Evolutionary conservation across 768 basidiomycete genomes (phyloP), one percentile per base, ranked within the genome.

Genomic region (Serendipita indica): DNA sequence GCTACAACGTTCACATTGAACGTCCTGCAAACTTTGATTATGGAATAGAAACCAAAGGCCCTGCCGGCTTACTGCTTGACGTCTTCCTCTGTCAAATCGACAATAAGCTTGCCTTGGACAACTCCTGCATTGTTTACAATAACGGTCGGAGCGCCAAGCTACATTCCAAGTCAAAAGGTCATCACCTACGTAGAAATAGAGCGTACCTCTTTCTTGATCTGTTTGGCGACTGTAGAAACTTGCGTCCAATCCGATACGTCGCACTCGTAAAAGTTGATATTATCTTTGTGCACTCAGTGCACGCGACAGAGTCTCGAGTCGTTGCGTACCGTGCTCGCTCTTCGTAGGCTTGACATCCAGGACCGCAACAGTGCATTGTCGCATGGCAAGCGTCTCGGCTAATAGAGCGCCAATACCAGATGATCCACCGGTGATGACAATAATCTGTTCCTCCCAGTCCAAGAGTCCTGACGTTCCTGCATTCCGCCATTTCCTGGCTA

Each of bases 51-150:
- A 3, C 30, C 27, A 34, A 63, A 56, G 56, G 13, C 7, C 18
- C 16, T 16, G 20, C 45, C 32, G 61, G 65, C 75, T 62, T 61
- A 96, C 94, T 91, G 83, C 63, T 79, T 72, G 43, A 98, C 70
- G 65, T 99, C 94, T 57, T 80, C 76, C 3, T 85, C 78, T 1
- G 70, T 73, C 60, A 96, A 73, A 65, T 97, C 92, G 12, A 93
- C 71, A 32, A 99, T 72, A 1, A 83, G 71, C 65, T 92, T 93
- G 25, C 92, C 91, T 70, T 92, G 88, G 25, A 87, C 89, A 60
- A 96, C 82, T 18, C 93, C 96, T 0, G 94, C 96, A 67, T 94
- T 97, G 72, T 97, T 98, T 64, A 99, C 75, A 22, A 99, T 72
- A 35, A 97, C 77, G 0, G 96, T 96, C 0, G 89, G 89, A 60